Evolutionary conservation across 2,329 filamentous ascomycete genomes (phyloP), one percentile per base, ranked within the genome.

Genomic region (Phaeosphaeria sp.): DNA sequence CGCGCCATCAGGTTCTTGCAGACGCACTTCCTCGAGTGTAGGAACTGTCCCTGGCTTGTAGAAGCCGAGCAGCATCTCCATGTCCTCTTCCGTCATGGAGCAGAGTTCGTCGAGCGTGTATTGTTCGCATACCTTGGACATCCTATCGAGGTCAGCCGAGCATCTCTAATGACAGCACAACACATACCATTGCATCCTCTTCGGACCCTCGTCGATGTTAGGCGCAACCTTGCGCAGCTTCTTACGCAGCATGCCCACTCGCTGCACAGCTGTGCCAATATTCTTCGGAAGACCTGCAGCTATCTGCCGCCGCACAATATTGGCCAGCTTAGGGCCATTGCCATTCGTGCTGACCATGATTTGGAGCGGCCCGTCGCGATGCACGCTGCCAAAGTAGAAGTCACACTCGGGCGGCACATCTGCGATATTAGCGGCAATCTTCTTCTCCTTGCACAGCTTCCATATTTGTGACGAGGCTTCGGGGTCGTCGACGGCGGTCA

Each of bases 321-420:
- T 94, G 9, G 95, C 95, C 63, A 99, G 81, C 74, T 94, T 89
- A 0, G 95, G 95, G 0, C 95, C 95, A 75, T 97, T 97, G 51
- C 95, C 95, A 76, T 98, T 99, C 36, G 95, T 99, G 80, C 91
- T 96, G 68, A 99, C 94, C 95, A 99, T 99, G 71, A 99, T 90
- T 81, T 99, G 95, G 59, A 99, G 79, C 6, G 95, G 95, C 0
- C 95, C 95, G 76, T 99, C 95, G 50, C 95, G 89, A 79, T 99
- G 92, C 40, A 97, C 89, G 74, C 91, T 95, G 61, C 95, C 95
- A 80, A 99, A 99, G 83, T 97, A 99, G 75, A 99, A 99, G 74
- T 99, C 95, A 78, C 95, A 99, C 77, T 99, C 95, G 0, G 92
- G 86, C 0, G 95, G 95, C 3, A 99, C 95, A 75, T 99, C 95